Evolutionary conservation across 208 protist species (phyloP), one percentile per base, ranked within the genome.

Genomic region (Herpetomonas samuelpessoai): DNA sequence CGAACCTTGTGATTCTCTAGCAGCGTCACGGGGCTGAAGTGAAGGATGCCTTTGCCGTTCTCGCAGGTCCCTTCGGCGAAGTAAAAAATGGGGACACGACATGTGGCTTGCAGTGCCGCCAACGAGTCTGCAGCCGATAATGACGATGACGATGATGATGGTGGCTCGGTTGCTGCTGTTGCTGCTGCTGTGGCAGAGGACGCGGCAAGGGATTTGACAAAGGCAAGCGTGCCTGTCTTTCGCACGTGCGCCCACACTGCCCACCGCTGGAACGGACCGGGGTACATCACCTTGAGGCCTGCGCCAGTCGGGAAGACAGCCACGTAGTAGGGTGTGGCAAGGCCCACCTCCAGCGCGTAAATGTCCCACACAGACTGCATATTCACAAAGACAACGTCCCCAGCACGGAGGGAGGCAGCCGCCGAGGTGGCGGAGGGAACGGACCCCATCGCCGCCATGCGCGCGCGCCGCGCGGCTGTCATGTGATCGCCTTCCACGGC

Each of bases 341-440:
- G 58, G n/a, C 68, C 64, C 60, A 89, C 67, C 52, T 89, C 80
- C 46, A 93, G 60, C 52, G 85, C 81, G 64, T 72, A 53, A 3
- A 67, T 68, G 44, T 93, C 87, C 83, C 78, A 89, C 46, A 83
- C 73, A 6, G 81, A 91, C 53, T 93, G 87, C 46, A 77, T 29
- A 57, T 86, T 90, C 57, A 62, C 74, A 19, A 91, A 62, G 2
- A 93, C 59, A 7, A 93, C 57, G 63, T 93, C 81, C 0, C 83
- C 87, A 2, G 62, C 71, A 16, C 45, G 22, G 18, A 65, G 51
- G 2, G 41, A 12, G n/a, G 41, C n/a, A n/a, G n/a, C n/a, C n/a
- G n/a, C n/a, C n/a, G n/a, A n/a, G n/a, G n/a, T n/a, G n/a, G n/a
- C n/a, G n/a, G n/a, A n/a, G 57, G 9, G 50, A 50, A 16, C 28